phyloP scores from a whole-genome alignment of 768 basidiomycete genomes.

The Naganishia randhawae region DNA sequence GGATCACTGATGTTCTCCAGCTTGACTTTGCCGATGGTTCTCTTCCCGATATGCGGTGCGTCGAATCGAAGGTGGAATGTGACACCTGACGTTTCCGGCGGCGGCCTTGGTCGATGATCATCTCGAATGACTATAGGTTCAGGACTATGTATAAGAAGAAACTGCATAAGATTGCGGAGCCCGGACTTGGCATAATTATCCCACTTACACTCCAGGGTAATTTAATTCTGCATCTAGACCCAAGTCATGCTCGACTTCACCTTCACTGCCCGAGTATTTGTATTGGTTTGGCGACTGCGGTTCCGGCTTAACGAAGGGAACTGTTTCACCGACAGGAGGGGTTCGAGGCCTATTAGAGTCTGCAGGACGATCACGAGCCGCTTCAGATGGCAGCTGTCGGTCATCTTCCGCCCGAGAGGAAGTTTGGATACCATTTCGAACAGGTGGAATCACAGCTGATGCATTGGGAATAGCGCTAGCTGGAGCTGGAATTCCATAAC shows the following conservation, averaged over 20 bases:
- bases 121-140: neutral
- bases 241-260: conserved; percentile 21
- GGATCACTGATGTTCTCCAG: conserved; percentile 19
- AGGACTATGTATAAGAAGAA: neutral
- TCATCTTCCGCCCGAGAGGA: neutral
- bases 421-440: neutral
- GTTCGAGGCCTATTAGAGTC: neutral
- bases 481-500: neutral
- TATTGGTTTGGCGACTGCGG: neutral
- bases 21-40: conserved; percentile 9
- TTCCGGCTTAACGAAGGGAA: neutral
- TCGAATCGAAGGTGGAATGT: conserved; percentile 14
- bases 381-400: neutral
- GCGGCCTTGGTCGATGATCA: neutral
- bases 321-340: neutral
- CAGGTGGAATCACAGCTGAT: neutral
- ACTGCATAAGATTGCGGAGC: neutral
- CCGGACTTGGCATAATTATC: neutral
- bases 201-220: neutral
- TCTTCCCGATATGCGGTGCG: conserved; percentile 1
- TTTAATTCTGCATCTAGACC: conserved; percentile 11
- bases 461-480: neutral
- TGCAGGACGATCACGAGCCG: neutral
- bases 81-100: neutral
- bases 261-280: conserved; percentile 11